phyloP scores from a whole-genome alignment of 2,329 filamentous ascomycete species.

The Stagonosporopsis chrysanthemi region DNA sequence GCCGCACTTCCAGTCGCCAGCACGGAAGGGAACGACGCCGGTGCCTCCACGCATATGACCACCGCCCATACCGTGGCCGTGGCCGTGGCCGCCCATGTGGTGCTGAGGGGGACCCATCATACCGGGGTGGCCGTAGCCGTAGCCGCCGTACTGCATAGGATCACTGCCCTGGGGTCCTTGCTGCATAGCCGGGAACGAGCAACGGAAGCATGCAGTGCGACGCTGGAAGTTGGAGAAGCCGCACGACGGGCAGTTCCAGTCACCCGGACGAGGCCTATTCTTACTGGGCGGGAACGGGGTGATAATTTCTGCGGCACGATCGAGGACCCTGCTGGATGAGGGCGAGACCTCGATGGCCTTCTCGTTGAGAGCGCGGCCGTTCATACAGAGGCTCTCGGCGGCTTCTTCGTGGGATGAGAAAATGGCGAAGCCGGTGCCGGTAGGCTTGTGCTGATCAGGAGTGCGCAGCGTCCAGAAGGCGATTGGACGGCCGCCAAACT shows the following conservation, averaged over 20 bases:
- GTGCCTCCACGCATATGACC: conserved; percentile 76
- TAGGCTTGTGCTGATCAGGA: conserved; percentile 99
- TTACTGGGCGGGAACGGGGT: conserved; percentile 98
- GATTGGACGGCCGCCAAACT: conserved; percentile 96
- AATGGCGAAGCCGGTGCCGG: conserved; percentile 95
- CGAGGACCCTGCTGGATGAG: conserved; percentile 94
- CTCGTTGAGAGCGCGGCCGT: conserved; percentile 95
- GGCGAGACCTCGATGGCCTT: conserved; percentile 99
- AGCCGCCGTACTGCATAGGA: conserved; percentile 67
- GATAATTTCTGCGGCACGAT: conserved; percentile 93
- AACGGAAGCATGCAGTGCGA: conserved; percentile 97
- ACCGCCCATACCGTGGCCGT: conserved; percentile 56
- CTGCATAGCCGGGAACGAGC: conserved; percentile 95
- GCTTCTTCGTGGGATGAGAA: conserved; percentile 86
- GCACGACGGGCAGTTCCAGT: conserved; percentile 99
- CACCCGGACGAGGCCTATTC: conserved; percentile 94
- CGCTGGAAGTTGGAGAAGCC: conserved; percentile 99
- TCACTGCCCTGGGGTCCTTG: conserved; percentile 70
- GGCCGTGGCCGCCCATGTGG: conserved; percentile 69
- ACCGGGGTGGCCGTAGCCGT: conserved; percentile 68
- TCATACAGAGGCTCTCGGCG: conserved; percentile 98
- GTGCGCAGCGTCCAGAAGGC: conserved; percentile 99
- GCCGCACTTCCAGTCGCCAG: conserved; percentile 98
- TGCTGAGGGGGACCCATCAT: conserved; percentile 63
- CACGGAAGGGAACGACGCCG: conserved; percentile 93